phyloP scores from a whole-genome alignment of 768 basidiomycete genomes.

The Boletus edulis region DNA sequence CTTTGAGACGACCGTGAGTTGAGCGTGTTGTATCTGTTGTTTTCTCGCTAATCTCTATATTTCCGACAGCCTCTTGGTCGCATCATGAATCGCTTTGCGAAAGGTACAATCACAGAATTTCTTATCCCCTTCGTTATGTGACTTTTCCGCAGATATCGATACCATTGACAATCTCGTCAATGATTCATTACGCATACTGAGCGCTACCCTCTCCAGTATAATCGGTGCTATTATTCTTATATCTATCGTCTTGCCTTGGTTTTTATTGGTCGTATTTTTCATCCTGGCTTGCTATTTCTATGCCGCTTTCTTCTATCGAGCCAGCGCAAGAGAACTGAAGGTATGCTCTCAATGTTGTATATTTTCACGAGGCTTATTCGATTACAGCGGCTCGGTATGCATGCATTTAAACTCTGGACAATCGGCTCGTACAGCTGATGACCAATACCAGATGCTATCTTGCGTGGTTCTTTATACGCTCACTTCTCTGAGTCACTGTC shows the following conservation, averaged over 20 bases:
- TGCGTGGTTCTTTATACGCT: slow-evolving; percentile 83
- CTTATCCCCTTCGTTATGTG: neutral
- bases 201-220: slow-evolving; percentile 60
- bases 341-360: slow-evolving; percentile 30
- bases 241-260: slow-evolving; percentile 77
- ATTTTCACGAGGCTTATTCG: slow-evolving; percentile 1
- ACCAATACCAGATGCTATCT: slow-evolving; percentile 59
- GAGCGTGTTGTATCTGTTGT: neutral
- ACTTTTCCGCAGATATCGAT: slow-evolving; percentile 52
- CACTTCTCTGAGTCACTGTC: slow-evolving; percentile 91
- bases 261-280: slow-evolving; percentile 69
- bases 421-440: neutral
- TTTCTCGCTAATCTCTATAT: neutral
- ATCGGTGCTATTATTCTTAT: slow-evolving; percentile 78
- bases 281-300: slow-evolving; percentile 63
- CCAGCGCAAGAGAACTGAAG: slow-evolving; percentile 86
- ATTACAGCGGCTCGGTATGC: slow-evolving; percentile 51
- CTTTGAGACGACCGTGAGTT: slow-evolving; percentile 76
- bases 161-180: slow-evolving; percentile 75
- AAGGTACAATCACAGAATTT: slow-evolving; percentile 41
- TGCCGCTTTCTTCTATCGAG: slow-evolving; percentile 79
- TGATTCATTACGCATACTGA: slow-evolving; percentile 76
- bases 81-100: slow-evolving; percentile 89
- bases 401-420: neutral
- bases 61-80: slow-evolving; percentile 66